Evolutionary conservation across 2,329 filamentous ascomycete species (phyloP).

Genomic region (Ilyonectria mors-panacis): DNA sequence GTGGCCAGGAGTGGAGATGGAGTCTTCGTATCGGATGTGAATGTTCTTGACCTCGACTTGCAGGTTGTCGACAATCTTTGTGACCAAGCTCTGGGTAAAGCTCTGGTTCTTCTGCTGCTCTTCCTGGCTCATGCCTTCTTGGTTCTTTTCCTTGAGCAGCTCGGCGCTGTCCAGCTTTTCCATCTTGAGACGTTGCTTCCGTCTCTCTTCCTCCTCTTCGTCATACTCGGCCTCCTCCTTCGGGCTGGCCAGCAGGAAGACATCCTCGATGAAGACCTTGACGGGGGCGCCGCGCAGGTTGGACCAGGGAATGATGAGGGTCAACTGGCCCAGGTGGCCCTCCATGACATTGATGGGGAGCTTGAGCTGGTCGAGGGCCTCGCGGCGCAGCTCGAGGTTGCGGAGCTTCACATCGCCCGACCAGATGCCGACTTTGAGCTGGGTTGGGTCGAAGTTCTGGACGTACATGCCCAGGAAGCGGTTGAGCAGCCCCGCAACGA

Average conservation of each 20-base stretch:
- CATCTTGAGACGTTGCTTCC: constrained; percentile 95
- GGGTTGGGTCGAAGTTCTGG: constrained; percentile 98
- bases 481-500: constrained; percentile 97
- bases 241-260: constrained; percentile 93
- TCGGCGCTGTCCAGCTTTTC: constrained; percentile 98
- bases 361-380: constrained; percentile 97
- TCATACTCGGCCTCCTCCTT: constrained; percentile 97
- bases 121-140: constrained; percentile 93
- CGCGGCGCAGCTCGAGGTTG: constrained; percentile 91
- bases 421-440: constrained; percentile 99
- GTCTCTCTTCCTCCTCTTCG: constrained; percentile 89
- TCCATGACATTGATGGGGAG: constrained; percentile 97
- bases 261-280: constrained; percentile 95
- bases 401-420: constrained; percentile 96
- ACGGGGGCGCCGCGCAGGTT: constrained; percentile 96
- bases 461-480: constrained; percentile 99
- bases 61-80: constrained; percentile 98
- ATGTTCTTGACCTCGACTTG: constrained; percentile 99
- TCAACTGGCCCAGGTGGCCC: constrained; percentile 93
- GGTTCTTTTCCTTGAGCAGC: constrained; percentile 89
- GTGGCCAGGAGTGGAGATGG: constrained; percentile 93
- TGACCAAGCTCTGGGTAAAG: constrained; percentile 94
- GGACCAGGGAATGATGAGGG: constrained; percentile 95
- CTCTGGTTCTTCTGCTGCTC: constrained; percentile 98
- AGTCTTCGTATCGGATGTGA: constrained; percentile 97